Conservation (phyloP, 768 basidiomycete species). For the Arthromyces matolae region DNA sequence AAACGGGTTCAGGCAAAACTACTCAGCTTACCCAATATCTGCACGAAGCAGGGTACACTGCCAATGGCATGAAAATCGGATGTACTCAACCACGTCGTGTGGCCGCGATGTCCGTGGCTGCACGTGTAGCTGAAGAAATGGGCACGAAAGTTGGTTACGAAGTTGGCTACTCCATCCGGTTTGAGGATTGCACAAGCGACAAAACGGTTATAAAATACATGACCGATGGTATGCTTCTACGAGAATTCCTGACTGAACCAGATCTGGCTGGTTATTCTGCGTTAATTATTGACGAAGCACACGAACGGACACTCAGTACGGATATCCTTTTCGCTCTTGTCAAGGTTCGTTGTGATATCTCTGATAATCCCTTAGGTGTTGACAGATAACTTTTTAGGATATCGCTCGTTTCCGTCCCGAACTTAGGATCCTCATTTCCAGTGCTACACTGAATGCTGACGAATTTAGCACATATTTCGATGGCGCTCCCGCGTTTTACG, state of each 20-base stretch:
- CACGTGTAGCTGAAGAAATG: constrained; percentile 99
- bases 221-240: constrained; percentile 98
- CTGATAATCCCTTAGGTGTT: constrained; percentile 23
- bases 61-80: constrained; percentile 81
- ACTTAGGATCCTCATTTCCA: constrained; percentile 87
- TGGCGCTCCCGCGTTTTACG: constrained; percentile 90
- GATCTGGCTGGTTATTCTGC: constrained; percentile 93
- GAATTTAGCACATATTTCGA: constrained; percentile 99
- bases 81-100: constrained; percentile 99
- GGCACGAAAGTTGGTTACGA: constrained; percentile 95
- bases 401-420: constrained; percentile 96
- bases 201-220: constrained; percentile 99
- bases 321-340: constrained; percentile 98
- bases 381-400: constrained; percentile 54
- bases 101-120: constrained; percentile 98
- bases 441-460: constrained; percentile 95
- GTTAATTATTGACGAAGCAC: constrained; percentile 97
- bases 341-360: constrained; percentile 67
- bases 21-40: constrained; percentile 98
- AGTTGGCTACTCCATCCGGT: constrained; percentile 99
- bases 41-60: constrained; percentile 94
- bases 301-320: constrained; percentile 95
- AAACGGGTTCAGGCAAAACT: constrained; percentile 98
- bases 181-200: constrained; percentile 99
- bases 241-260: constrained; percentile 97